Evolutionary conservation across 345 rosid genomes (phyloP).

Genomic region (Syzygium aromaticum): DNA sequence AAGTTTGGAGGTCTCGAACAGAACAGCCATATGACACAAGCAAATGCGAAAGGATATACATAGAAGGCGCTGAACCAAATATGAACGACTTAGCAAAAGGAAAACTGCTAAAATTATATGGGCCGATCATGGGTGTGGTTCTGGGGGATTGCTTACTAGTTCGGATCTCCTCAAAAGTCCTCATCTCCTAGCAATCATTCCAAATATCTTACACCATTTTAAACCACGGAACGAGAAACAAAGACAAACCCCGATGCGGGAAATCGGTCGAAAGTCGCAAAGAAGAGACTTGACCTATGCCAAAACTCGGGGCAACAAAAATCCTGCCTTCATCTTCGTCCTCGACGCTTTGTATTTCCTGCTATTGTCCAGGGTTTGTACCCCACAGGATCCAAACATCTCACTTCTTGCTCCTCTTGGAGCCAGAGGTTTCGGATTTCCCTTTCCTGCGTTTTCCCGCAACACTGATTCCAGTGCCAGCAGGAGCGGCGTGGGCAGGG

Average conservation of each 20-base stretch:
- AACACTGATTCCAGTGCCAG: slow-evolving; percentile 22
- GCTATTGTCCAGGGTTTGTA: slow-evolving; percentile 8
- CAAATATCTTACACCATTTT: background rate
- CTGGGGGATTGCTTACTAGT: background rate
- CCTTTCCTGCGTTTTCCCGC: slow-evolving; percentile 28
- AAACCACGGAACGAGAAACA: background rate
- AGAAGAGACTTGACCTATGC: background rate
- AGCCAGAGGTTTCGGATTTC: slow-evolving; percentile 26
- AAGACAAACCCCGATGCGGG: background rate
- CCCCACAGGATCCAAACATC: background rate
- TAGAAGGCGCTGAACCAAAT: background rate
- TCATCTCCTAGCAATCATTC: background rate
- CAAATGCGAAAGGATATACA: background rate
- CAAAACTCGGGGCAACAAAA: background rate
- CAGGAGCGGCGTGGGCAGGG: slow-evolving; percentile 24
- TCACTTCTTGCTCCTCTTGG: slow-evolving; percentile 55
- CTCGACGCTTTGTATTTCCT: slow-evolving; percentile 70
- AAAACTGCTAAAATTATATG: background rate
- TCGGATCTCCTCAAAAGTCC: background rate
- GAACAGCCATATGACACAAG: background rate
- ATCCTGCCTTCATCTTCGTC: slow-evolving; percentile 35
- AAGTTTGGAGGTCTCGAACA: background rate
- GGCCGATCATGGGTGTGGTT: background rate
- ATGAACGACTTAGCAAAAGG: background rate
- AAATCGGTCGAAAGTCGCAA: background rate